Conservation (phyloP, 2,329 filamentous ascomycete species). For the Dryadomyces sulphureus region DNA sequence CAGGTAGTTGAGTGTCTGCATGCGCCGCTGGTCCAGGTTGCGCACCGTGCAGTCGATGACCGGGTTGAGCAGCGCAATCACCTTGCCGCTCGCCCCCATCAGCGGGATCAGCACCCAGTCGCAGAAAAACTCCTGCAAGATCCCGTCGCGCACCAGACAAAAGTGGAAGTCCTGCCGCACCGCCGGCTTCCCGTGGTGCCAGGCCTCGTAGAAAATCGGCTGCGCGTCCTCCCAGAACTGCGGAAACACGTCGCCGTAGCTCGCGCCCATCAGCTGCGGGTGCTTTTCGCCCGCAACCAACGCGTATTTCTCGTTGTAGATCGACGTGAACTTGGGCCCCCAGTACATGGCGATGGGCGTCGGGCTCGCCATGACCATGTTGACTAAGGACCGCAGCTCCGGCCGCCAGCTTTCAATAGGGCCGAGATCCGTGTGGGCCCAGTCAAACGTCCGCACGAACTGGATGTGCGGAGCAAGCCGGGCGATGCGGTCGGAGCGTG, state of each 20-base stretch:
- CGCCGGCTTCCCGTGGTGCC: slow-evolving; percentile 57
- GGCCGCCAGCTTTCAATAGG: slow-evolving; percentile 60
- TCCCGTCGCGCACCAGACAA: slow-evolving; percentile 55
- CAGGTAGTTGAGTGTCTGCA: slow-evolving; percentile 65
- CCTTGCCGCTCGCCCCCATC: slow-evolving; percentile 57
- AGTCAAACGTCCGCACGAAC: slow-evolving; percentile 58
- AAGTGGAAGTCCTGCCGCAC: slow-evolving; percentile 75
- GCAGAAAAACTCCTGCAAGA: slow-evolving; percentile 67
- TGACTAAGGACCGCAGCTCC: slow-evolving; percentile 64
- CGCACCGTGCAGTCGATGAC: slow-evolving; percentile 68
- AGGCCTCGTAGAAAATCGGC: slow-evolving; percentile 52
- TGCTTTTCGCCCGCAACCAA: slow-evolving; percentile 64
- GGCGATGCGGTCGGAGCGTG: slow-evolving; percentile 50
- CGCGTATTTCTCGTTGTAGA: slow-evolving; percentile 61
- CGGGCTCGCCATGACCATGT: slow-evolving; percentile 66
- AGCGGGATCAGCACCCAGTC: slow-evolving; percentile 71
- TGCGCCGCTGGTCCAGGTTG: slow-evolving; percentile 64
- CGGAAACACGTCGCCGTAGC: slow-evolving; percentile 52
- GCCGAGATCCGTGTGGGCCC: slow-evolving; percentile 57
- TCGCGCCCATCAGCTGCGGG: slow-evolving; percentile 57
- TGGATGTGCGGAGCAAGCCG: slow-evolving; percentile 54
- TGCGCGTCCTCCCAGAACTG: slow-evolving; percentile 63
- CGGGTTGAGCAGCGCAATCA: slow-evolving; percentile 66
- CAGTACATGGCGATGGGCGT: slow-evolving; percentile 68
- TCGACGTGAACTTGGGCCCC: slow-evolving; percentile 54